A percentile compares a stretch with the other conserved stretches of the same genome.
Evolutionary conservation across 305 asterid species (phyloP).

Genomic region (Fraxinus platypoda): DNA sequence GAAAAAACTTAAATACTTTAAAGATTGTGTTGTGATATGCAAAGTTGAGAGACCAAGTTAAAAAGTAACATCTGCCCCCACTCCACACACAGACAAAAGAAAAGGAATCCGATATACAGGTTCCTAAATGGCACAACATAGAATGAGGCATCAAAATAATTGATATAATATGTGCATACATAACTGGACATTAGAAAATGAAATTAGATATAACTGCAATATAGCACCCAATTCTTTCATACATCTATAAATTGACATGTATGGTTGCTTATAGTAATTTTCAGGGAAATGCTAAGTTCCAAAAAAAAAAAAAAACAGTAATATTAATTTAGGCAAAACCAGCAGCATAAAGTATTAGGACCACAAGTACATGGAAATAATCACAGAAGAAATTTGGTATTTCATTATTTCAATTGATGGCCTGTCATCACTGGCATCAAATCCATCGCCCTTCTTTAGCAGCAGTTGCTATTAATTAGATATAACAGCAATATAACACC

Average conservation of each 20-base stretch:
- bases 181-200: neutral
- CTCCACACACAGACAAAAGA: neutral
- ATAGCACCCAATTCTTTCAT: neutral
- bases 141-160: neutral
- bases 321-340: neutral
- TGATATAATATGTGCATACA: neutral
- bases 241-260: neutral
- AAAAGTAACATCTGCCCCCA: constrained; percentile 4
- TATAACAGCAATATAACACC: neutral
- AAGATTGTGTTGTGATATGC: neutral
- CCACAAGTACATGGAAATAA: neutral
- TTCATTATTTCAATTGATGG: no score
- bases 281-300: neutral
- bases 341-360: neutral
- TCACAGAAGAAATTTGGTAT: neutral
- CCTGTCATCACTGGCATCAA: no score
- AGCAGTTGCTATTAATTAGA: neutral
- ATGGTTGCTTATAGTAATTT: neutral
- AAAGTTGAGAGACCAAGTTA: neutral
- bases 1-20: neutral
- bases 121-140: constrained; percentile 16
- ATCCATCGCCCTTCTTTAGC: no score
- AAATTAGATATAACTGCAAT: neutral
- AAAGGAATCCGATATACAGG: constrained; percentile 18
- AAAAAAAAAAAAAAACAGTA: neutral